Base-by-base conservation (phyloP, 2,329 filamentous ascomycete genomes). In the Xylaria sp. region DNA sequence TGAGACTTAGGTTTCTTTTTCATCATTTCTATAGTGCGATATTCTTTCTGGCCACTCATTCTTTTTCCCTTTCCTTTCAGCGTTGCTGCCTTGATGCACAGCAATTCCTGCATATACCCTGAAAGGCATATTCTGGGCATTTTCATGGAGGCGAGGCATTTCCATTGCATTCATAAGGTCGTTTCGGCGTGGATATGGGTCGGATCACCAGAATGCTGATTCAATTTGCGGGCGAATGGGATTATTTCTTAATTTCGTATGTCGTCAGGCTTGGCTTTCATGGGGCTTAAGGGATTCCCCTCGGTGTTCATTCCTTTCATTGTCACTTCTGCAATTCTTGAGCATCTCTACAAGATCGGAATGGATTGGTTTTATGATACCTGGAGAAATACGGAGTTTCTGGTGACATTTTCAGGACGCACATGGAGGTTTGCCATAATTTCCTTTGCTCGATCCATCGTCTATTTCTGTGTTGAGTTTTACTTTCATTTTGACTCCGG, bases 321-420 rank as follows among this genome's bases (percentile, higher is more conserved):
- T 61, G 17, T 63, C 49, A 26, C 10, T 60, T 56, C 59, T 59
- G n/a, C 70, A 48, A 65, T 54, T n/a, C 36, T 44, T 59, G 33
- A 63, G 68, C 71, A 68, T 71, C 53, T 67, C 48, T 65, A 59
- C 63, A 64, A 68, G 60, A 62, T 53, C 49, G 65, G 70, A 59
- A 68, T 28, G 56, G 70, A 68, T 71, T 72, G 66, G 65, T 72
- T 73, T 60, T 65, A 75, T 73, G 74, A 76, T 77, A 75, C 74
- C 74, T 75, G 66, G 71, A 69, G 71, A 72, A 68, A 63, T 59
- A 70, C 44, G 74, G 73, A 73, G 73, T 73, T 74, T 65, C n/a
- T 49, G 53, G 65, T 26, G 58, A 67, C 57, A 68, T 56, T 58
- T 64, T 59, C 17, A 46, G 63, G 63, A 62, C 44, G 58, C 59